These are phyloP conservation scores for Arthrinium phaeospermum DNA, from an alignment of 2,329 filamentous ascomycete genomes.

Conservation along the genomic window DNA sequence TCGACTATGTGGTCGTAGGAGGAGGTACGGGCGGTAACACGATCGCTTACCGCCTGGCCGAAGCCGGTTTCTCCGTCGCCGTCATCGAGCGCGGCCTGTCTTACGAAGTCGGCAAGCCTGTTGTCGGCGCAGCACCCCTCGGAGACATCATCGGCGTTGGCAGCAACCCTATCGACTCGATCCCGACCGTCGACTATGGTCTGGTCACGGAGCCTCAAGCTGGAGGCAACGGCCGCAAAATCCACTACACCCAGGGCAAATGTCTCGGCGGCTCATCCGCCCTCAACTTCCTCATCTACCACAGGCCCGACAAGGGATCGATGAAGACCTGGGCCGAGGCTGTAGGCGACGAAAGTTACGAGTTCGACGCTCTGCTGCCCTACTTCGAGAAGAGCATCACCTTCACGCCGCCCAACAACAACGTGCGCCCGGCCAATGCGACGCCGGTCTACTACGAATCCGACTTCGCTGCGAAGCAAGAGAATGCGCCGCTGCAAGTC, in stretches of 20 bases:
- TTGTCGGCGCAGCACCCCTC: conserved; percentile 26
- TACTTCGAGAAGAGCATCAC: conserved; percentile 34
- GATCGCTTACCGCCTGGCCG: conserved; percentile 40
- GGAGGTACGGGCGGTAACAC: conserved; percentile 46
- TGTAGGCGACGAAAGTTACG: conserved; percentile 33
- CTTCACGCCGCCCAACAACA: conserved; percentile 32
- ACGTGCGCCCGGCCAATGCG: conserved; percentile 35
- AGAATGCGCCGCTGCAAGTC: conserved; percentile 46
- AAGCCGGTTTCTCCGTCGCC: conserved; percentile 38
- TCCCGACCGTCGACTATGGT: conserved; percentile 33
- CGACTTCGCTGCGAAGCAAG: conserved; percentile 35
- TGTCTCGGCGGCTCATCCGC: conserved; percentile 38
- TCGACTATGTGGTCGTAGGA: conserved; percentile 38
- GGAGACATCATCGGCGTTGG: conserved; percentile 31
- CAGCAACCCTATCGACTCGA: conserved; percentile 21
- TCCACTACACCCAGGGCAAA: conserved; percentile 38
- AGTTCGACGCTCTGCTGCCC: conserved; percentile 33
- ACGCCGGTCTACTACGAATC: conserved; percentile 34
- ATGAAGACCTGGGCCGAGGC: conserved; percentile 34
- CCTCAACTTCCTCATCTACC: conserved; percentile 40
- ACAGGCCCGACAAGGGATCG: conserved; percentile 32
- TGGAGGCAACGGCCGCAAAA: conserved; percentile 21
- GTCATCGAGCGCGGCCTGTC: conserved; percentile 46
- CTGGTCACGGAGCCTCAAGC: conserved; percentile 31
- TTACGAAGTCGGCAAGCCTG: conserved; percentile 37